Conservation (phyloP, 306 rosid genomes). For the Castanea mollissima region DNA sequence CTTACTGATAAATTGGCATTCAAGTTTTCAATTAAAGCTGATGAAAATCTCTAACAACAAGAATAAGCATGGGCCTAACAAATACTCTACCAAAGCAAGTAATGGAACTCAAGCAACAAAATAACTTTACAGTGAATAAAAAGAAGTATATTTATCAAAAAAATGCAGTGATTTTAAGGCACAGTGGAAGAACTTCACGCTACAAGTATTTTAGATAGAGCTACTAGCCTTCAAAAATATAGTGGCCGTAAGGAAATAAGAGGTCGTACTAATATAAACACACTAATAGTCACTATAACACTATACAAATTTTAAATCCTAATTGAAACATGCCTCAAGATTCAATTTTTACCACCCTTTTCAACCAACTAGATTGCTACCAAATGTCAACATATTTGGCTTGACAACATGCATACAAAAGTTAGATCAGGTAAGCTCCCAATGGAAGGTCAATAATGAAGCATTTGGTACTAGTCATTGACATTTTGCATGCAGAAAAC, state of each 20-base stretch:
- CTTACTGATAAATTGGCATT: conserved; percentile 4
- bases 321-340: neutral
- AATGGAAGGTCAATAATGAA: neutral
- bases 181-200: neutral
- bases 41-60: neutral
- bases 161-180: neutral
- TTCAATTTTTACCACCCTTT: neutral
- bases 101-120: neutral
- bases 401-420: neutral
- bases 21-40: conserved; percentile 14
- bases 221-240: neutral
- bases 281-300: neutral
- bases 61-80: neutral
- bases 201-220: neutral
- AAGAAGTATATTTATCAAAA: neutral
- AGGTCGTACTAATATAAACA: neutral
- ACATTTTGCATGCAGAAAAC: neutral
- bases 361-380: neutral
- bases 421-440: neutral
- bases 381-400: neutral
- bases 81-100: neutral
- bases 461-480: neutral
- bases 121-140: neutral
- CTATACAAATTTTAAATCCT: neutral
- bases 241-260: neutral